Evolutionary conservation across 2,329 filamentous ascomycete genomes (phyloP).

Genomic region (Akanthomyces muscarius): DNA sequence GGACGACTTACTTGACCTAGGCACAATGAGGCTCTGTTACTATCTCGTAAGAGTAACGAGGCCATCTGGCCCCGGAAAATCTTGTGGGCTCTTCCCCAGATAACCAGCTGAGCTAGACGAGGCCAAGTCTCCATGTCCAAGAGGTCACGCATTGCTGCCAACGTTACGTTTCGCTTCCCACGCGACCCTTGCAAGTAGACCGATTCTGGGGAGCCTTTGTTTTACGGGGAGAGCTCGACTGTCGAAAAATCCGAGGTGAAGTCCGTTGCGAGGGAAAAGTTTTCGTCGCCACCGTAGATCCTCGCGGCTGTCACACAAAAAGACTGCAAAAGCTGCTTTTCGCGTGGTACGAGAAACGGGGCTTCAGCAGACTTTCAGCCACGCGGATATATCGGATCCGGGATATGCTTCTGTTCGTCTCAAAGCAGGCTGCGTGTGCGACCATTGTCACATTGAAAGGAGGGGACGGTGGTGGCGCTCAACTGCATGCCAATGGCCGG

Average conservation of each 20-base stretch:
- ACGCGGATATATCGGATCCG: constrained; percentile 1
- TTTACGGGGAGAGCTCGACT: too few species aligned
- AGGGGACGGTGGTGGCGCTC: not conserved
- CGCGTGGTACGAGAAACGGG: not conserved
- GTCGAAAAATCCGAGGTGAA: not conserved
- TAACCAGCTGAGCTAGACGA: not conserved
- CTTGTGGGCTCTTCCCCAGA: not conserved
- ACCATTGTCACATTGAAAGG: not conserved
- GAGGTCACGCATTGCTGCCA: too few species aligned
- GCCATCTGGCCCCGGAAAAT: not conserved
- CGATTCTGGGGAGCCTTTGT: not conserved
- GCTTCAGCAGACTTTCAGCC: not conserved
- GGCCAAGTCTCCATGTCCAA: not conserved
- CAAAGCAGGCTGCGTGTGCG: not conserved
- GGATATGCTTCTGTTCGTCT: not conserved
- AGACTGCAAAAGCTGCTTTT: not conserved
- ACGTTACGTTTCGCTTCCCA: not conserved
- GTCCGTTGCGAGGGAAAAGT: not conserved
- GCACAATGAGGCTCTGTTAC: not conserved
- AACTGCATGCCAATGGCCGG: not conserved
- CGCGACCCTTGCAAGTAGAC: not conserved
- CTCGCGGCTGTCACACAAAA: not conserved
- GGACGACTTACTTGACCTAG: too few species aligned
- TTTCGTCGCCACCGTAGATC: not conserved
- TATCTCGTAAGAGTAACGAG: not conserved